Evolutionary conservation across 805 yeast species (phyloP).

Genomic region (Kazachstania africana): DNA sequence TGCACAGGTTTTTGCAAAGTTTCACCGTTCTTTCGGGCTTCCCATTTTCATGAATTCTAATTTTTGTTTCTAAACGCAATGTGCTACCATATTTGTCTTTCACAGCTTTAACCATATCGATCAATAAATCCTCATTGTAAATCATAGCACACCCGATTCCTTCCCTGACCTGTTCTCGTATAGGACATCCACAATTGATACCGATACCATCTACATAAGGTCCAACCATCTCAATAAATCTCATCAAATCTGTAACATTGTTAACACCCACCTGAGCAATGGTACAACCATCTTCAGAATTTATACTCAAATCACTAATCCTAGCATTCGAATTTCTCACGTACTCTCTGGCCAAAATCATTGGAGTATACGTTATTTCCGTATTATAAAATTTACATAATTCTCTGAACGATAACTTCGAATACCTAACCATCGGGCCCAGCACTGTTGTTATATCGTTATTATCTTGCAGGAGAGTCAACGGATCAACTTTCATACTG

Average conservation of each 20-base stretch:
- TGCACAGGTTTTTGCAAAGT: conserved; percentile 64
- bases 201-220: conserved; percentile 93
- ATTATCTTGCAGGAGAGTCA: conserved; percentile 14
- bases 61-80: conserved; percentile 82
- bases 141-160: conserved; percentile 96
- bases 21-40: conserved; percentile 46
- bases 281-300: conserved; percentile 52
- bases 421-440: conserved; percentile 97
- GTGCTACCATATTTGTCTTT: conserved; percentile 59
- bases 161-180: conserved; percentile 84
- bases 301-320: conserved; percentile 74
- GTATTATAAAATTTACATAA: conserved; percentile 59
- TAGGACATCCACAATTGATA: conserved; percentile 95
- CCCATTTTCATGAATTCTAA: conserved; percentile 71
- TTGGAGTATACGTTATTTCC: conserved; percentile 87
- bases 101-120: conserved; percentile 74
- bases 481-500: neutral
- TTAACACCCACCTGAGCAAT: conserved; percentile 88
- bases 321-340: conserved; percentile 77
- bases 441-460: conserved; percentile 55
- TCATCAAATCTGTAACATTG: conserved; percentile 65
- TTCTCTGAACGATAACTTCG: conserved; percentile 84
- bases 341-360: conserved; percentile 93
- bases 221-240: conserved; percentile 79
- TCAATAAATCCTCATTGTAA: conserved; percentile 68